Conservation (phyloP, 805 yeast genomes). For the Kuraishia floccosa region DNA sequence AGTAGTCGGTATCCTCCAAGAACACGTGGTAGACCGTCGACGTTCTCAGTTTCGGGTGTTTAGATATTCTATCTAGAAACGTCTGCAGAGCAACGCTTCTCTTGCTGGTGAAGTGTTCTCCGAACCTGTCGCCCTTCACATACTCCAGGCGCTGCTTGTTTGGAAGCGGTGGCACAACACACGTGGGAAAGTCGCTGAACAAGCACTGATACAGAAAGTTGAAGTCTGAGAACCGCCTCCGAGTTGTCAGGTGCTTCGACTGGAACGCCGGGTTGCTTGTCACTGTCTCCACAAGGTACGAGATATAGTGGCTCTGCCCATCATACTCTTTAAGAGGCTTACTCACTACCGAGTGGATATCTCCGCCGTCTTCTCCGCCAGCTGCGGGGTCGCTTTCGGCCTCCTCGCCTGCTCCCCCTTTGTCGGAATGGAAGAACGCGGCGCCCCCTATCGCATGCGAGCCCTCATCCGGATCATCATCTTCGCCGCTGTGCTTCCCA, state of each 20-base stretch:
- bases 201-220: conserved; percentile 66
- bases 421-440: too few relatives aligned
- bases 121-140: conserved; percentile 86
- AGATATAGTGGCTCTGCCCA: conserved; percentile 64
- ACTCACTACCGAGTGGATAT: conserved; percentile 32
- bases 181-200: conserved; percentile 69
- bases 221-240: conserved; percentile 85
- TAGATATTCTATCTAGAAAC: conserved; percentile 60
- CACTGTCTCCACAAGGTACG: conserved; percentile 55
- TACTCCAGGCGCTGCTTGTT: conserved; percentile 87
- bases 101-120: conserved; percentile 72
- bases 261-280: conserved; percentile 53
- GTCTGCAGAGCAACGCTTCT: conserved; percentile 73
- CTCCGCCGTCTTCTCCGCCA: too few relatives aligned
- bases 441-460: too few relatives aligned
- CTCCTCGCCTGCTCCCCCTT: conserved; percentile 1
- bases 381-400: conserved; percentile 1
- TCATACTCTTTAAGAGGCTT: conserved; percentile 65
- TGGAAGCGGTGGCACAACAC: conserved; percentile 88
- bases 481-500: too few relatives aligned
- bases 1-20: conserved; percentile 54
- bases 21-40: conserved; percentile 65
- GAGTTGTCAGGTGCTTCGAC: conserved; percentile 30
- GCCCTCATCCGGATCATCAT: too few relatives aligned
- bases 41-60: conserved; percentile 61